Evolutionary conservation across 2,329 filamentous ascomycete genomes (phyloP).

Genomic region (Huntiella moniliformis): DNA sequence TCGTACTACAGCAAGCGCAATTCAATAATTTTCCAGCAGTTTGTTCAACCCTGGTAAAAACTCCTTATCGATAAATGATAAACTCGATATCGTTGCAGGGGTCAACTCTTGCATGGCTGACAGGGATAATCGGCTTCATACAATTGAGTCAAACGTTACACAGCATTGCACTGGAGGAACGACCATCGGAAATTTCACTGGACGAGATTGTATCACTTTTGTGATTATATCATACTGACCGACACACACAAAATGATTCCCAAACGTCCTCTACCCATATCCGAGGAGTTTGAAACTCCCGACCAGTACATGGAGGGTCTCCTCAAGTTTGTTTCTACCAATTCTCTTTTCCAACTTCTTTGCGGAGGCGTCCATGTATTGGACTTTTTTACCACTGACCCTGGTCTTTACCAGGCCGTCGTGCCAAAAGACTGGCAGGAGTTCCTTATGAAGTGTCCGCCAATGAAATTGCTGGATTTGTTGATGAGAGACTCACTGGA

Average conservation of each 20-base stretch:
- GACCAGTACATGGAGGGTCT: conserved; percentile 67
- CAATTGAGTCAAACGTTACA: no score
- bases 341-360: conserved; percentile 65
- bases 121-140: no score
- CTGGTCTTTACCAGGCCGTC: conserved; percentile 61
- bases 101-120: no score
- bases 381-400: conserved; percentile 80
- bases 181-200: no score
- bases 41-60: no score
- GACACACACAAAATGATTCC: conserved; percentile 25
- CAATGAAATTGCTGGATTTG: conserved; percentile 62
- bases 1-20: no score
- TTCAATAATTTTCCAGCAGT: no score
- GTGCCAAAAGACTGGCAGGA: conserved; percentile 64
- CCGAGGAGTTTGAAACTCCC: conserved; percentile 46
- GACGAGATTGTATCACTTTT: no score
- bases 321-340: conserved; percentile 55
- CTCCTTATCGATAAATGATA: no score
- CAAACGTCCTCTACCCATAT: conserved; percentile 44
- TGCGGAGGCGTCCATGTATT: conserved; percentile 94
- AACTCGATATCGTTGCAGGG: no score
- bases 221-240: no score
- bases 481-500: conserved; percentile 60
- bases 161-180: no score
- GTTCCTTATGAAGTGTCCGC: conserved; percentile 53